Percentiles rank a stretch among this genome's conserved stretches.
phyloP scores from a whole-genome alignment of 768 basidiomycete genomes.

The Podaxis rugospora region DNA sequence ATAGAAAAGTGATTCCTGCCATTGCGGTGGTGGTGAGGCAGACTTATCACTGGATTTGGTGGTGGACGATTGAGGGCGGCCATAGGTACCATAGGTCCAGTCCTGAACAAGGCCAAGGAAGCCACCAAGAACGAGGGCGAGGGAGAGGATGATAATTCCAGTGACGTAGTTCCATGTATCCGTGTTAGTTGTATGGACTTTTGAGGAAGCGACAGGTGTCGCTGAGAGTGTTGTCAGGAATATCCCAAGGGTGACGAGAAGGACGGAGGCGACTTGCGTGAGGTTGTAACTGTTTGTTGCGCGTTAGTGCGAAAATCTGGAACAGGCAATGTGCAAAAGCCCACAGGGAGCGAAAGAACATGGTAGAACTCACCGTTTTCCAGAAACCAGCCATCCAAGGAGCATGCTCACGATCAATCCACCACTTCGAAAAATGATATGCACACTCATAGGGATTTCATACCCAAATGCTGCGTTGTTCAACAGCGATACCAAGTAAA shows the following conservation, averaged over 20 bases:
- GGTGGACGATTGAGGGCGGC: conserved; percentile 14
- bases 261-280: conserved; percentile 66
- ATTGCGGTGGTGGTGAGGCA: conserved; percentile 25
- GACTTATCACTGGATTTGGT: conserved; percentile 8
- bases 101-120: conserved; percentile 86
- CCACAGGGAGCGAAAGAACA: not conserved
- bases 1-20: conserved; percentile 94
- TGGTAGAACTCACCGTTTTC: conserved; percentile 48
- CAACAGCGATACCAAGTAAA: conserved; percentile 72
- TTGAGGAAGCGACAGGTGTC: conserved; percentile 29
- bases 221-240: conserved; percentile 79
- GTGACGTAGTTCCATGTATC: conserved; percentile 47
- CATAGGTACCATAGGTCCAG: conserved; percentile 56
- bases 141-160: conserved; percentile 69
- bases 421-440: conserved; percentile 91
- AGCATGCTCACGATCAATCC: conserved; percentile 83
- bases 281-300: conserved; percentile 15
- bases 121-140: conserved; percentile 78
- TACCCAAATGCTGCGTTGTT: conserved; percentile 93
- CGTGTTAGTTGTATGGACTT: conserved; percentile 10
- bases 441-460: conserved; percentile 84
- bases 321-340: not conserved
- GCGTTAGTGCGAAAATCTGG: not conserved
- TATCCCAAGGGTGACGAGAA: conserved; percentile 80
- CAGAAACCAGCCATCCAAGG: conserved; percentile 64